These are phyloP conservation scores for Suhomyces maxii DNA, from an alignment of 1,139 yeast genomes.

Conservation along the genomic window DNA sequence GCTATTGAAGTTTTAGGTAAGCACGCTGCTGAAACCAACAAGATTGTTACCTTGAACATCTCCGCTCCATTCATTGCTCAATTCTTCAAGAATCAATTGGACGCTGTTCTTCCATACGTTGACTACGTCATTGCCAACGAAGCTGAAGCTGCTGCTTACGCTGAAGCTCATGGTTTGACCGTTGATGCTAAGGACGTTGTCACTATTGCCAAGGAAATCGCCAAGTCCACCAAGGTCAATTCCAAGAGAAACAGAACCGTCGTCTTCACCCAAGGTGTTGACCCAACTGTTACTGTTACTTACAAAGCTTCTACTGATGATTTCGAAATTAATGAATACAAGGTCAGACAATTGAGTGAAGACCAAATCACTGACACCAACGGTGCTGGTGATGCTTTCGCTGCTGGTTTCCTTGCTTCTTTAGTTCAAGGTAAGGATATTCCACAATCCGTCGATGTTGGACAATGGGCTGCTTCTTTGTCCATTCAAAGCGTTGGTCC, in stretches of 20 bases:
- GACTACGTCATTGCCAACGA: constrained; percentile 94
- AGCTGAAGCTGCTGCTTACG: constrained; percentile 94
- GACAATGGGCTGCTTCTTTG: constrained; percentile 95
- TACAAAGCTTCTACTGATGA: constrained; percentile 49
- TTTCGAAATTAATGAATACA: constrained; percentile 50
- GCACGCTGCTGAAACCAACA: constrained; percentile 85
- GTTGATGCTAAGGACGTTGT: constrained; percentile 58
- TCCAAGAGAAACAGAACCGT: constrained; percentile 73
- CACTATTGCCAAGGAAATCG: constrained; percentile 80
- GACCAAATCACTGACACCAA: constrained; percentile 83
- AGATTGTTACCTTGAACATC: constrained; percentile 81
- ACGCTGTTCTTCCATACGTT: constrained; percentile 77
- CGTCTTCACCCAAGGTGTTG: constrained; percentile 89
- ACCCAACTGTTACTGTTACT: constrained; percentile 77
- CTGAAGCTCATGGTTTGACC: constrained; percentile 72
- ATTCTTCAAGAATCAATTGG: constrained; percentile 91
- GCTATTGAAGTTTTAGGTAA: constrained; percentile 88
- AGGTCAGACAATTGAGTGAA: constrained; percentile 70
- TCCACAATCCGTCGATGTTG: constrained; percentile 69
- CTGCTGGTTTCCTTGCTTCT: constrained; percentile 95
- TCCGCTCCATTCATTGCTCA: constrained; percentile 97
- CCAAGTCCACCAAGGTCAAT: constrained; percentile 77
- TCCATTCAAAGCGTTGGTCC: constrained; percentile 95
- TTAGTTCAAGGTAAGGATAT: constrained; percentile 72
- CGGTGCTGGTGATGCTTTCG: constrained; percentile 99